Evolutionary conservation across 177 flowering plant species (phyloP), one percentile per base, ranked within the genome.

Genomic region (Vitis hybrid): DNA sequence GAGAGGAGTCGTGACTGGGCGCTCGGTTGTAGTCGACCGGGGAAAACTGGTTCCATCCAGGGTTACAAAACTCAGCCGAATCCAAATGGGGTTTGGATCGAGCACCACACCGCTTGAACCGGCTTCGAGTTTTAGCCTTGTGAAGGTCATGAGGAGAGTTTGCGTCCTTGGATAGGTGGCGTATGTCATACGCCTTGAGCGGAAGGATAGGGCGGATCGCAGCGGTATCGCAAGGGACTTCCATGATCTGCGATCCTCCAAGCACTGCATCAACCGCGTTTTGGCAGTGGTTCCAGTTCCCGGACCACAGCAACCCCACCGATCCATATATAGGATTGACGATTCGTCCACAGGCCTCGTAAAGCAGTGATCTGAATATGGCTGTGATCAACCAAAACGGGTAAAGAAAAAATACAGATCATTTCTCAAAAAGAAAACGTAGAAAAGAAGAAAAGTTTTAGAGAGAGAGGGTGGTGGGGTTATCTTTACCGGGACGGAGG

Each of bases 301-400:
- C 87, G 31, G 84, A 78, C 80, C 79, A 82, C 3, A 82, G 65
- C 75, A 86, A 53, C 15, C 89, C 89, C 13, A 74, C 82, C 20
- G 89, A 77, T 2, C 89, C 89, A 44, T 74, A 65, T 1, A 84
- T 59, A 17, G 87, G 87, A 63, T 84, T 78, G 54, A 86, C 84
- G 19, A 80, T 80, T 64, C 89, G 76, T 3, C 89, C 89, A 58
- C 89, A 86, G 1, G 89, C 89, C 70, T 86, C 89, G 73, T 82
- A 82, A 14, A 83, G 59, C 51, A 86, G 54, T 5, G 89, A 86
- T 73, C 75, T 71, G 65, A 86, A 86, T 2, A 84, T 71, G 47
- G 68, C 89, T 86, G 84, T 56, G 1, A 18, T 20, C 14, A 58
- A 55, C 12, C 9, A 6, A 44, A 33, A 44, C 38, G 57, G 56